Base-by-base conservation (phyloP, 805 yeast species). In the Allodekkera sacchari region DNA sequence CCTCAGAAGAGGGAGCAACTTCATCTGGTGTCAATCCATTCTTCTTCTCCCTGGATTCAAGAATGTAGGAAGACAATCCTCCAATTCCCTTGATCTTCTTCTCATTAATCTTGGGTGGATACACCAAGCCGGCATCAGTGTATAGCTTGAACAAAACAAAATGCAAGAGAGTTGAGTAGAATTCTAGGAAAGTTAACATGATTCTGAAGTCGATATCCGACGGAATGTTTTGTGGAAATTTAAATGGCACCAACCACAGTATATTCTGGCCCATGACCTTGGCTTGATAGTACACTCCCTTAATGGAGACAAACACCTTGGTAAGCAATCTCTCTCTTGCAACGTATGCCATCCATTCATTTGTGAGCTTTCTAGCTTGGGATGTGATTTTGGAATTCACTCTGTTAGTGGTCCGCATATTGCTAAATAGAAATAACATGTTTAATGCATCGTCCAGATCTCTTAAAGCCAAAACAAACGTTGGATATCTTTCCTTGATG, bases 241-340 rank as follows among this genome's bases (percentile, higher is more conserved):
- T 92, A 71, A 80, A 92, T 16, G 98, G 98, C 28, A 85, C 94
- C 38, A 92, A 74, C 98, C 98, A 92, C 61, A 89, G 74, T 28
- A 92, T 70, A 44, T 84, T 95, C 58, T 87, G 95, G 44, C 98
- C 98, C 56, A 72, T 77, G 28, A 92, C 76, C 39, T 56, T 72
- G 21, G 96, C 97, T 56, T 87, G 85, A 54, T 89, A 92, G 60
- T 92, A 92, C 12, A 89, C 94, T 63, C 98, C 98, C 60, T 92
- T 92, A 52, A 92, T 89, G 30, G 95, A 82, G 23, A 92, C 96
- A 62, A 92, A 92, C 11, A 87, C 95, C 57, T 89, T 92, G 45
- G 77, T 74, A 44, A 92, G 61, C 22, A 77, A 63, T 49, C 87
- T 71, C 56, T 89, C 94, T 47, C 77, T 77, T 10, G 97, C 84